Percentiles rank a stretch among this genome's conserved stretches.
Conservation (phyloP, 305 asterid species). For the Striga hermonthica region DNA sequence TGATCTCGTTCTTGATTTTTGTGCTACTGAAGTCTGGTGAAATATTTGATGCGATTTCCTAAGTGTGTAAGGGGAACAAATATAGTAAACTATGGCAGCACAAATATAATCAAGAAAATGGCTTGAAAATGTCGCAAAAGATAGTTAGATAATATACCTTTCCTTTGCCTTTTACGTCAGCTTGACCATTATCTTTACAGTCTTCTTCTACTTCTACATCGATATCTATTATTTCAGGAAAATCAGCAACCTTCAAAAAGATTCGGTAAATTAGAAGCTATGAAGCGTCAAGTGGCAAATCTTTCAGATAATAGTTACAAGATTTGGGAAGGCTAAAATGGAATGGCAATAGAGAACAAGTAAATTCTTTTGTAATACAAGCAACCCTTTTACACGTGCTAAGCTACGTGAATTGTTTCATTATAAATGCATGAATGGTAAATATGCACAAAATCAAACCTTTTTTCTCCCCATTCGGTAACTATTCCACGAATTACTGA, state of each 20-base stretch:
- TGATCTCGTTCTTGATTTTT: background rate
- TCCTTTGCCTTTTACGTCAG: conserved; percentile 46
- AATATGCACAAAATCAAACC: no score
- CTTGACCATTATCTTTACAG: conserved; percentile 36
- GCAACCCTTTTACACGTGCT: no score
- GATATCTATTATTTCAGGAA: conserved; percentile 58
- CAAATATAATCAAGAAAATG: background rate
- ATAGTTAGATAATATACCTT: conserved; percentile 51
- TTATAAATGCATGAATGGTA: no score
- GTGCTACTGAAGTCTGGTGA: conserved; percentile 28
- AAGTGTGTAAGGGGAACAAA: conserved; percentile 20
- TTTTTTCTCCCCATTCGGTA: no score
- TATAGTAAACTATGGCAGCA: background rate
- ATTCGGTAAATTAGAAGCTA: conserved; percentile 29
- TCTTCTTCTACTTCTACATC: conserved; percentile 73
- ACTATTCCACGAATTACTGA: no score
- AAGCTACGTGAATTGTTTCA: no score
- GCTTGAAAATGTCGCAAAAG: background rate
- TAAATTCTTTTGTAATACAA: no score
- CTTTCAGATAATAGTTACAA: no score
- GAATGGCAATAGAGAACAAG: no score
- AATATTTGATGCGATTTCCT: conserved; percentile 39
- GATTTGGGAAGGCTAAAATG: no score
- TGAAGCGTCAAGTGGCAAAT: background rate
- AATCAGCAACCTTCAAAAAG: conserved; percentile 39